These are phyloP conservation scores for Capsella bursapastoris DNA, from an alignment of 345 rosid species.

Conservation along the genomic window DNA sequence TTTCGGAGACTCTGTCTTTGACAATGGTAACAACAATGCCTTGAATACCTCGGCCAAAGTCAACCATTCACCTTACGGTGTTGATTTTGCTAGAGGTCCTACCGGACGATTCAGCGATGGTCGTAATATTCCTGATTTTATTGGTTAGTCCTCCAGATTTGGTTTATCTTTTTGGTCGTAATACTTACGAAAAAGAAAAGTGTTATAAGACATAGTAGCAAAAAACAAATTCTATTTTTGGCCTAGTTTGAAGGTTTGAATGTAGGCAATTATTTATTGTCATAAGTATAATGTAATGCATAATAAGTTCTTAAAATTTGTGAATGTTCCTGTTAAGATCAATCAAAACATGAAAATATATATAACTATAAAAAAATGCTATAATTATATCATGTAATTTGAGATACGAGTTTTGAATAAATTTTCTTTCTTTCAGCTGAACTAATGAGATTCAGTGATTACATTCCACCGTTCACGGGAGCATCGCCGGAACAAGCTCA, in stretches of 20 bases:
- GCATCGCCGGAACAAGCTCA: slow-evolving; percentile 34
- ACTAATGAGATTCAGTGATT: slow-evolving; percentile 47
- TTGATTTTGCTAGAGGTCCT: slow-evolving; percentile 58
- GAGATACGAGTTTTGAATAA: slow-evolving; percentile 22
- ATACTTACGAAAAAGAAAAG: background rate
- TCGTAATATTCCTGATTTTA: slow-evolving; percentile 54
- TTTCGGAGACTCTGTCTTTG: slow-evolving; percentile 67
- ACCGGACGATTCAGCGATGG: slow-evolving; percentile 70
- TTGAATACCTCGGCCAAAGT: slow-evolving; percentile 53
- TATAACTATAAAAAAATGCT: background rate
- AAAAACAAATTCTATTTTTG: background rate
- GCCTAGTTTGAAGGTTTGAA: background rate
- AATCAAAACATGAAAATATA: background rate
- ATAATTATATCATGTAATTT: background rate
- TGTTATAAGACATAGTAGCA: background rate
- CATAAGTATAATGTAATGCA: slow-evolving; percentile 1
- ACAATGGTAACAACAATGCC: slow-evolving; percentile 63
- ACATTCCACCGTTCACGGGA: slow-evolving; percentile 51
- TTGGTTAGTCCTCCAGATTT: slow-evolving; percentile 46
- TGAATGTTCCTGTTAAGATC: background rate
- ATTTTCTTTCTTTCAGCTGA: slow-evolving; percentile 48
- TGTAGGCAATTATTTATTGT: background rate
- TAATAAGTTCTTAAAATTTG: background rate
- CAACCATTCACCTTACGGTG: slow-evolving; percentile 64
- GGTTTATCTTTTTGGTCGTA: background rate